phyloP scores from a whole-genome alignment of 257 asterid genomes.

The Salvia rosmarinus region DNA sequence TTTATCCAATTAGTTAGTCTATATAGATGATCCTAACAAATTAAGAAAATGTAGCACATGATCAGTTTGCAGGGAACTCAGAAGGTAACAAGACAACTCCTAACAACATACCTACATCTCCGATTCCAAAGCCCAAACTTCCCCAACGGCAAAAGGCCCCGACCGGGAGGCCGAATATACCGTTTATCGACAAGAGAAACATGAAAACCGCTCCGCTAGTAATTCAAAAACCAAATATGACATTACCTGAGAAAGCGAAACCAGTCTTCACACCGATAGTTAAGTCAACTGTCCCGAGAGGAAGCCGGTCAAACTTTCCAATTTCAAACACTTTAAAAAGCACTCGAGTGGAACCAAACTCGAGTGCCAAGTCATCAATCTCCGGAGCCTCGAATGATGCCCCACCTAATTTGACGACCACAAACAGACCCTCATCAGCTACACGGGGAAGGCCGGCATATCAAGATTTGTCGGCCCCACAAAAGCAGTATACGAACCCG shows the following conservation, averaged over 20 bases:
- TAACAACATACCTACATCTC: constrained; percentile 35
- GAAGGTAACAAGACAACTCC: constrained; percentile 34
- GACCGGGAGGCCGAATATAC: constrained; percentile 40
- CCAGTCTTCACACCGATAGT: constrained; percentile 8
- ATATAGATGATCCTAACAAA: no score
- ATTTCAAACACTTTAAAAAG: constrained; percentile 51
- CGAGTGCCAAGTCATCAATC: constrained; percentile 31
- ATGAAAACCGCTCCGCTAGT: constrained; percentile 36
- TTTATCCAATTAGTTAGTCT: not conserved
- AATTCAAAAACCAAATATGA: constrained; percentile 20
- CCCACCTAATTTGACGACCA: constrained; percentile 56
- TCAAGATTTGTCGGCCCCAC: constrained; percentile 34
- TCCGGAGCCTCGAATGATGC: constrained; percentile 45
- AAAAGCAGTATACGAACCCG: constrained; percentile 33
- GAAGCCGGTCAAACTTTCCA: constrained; percentile 25
- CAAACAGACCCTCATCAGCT: constrained; percentile 54
- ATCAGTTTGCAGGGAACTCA: constrained; percentile 62
- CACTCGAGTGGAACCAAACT: constrained; percentile 33
- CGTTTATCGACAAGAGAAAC: constrained; percentile 39
- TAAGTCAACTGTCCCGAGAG: constrained; percentile 23
- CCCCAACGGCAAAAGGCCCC: constrained; percentile 50
- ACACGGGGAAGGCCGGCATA: constrained; percentile 47
- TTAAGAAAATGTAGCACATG: not conserved
- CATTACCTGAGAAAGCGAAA: constrained; percentile 37
- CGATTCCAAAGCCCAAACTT: constrained; percentile 44